These are phyloP conservation scores for Fragaria nilgerrensis DNA, from an alignment of 306 rosid species.

Conservation along the genomic window DNA sequence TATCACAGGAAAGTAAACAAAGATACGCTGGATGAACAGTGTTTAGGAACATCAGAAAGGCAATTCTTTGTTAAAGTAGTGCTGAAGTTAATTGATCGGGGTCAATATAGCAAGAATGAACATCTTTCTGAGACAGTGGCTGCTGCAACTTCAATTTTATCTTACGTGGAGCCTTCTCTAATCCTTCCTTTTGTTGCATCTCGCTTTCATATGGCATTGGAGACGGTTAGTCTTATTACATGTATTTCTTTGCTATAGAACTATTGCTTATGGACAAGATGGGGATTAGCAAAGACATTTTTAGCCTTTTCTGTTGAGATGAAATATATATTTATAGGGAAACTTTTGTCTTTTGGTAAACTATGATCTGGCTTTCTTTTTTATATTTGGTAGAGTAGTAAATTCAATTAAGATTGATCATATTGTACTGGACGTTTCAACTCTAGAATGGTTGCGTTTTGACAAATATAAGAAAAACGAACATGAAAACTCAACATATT, in stretches of 20 bases:
- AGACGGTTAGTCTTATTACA: constrained; percentile 74
- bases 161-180: constrained; percentile 87
- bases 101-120: constrained; percentile 99
- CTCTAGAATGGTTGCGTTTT: neutral
- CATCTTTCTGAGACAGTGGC: constrained; percentile 96
- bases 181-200: constrained; percentile 97
- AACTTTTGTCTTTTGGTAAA: neutral
- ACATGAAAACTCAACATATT: neutral
- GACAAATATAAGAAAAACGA: neutral
- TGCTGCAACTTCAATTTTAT: constrained; percentile 85
- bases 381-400: neutral
- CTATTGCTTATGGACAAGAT: constrained; percentile 13
- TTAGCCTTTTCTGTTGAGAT: neutral
- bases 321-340: neutral
- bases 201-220: constrained; percentile 98
- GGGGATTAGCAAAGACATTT: constrained; percentile 1
- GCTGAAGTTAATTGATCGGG: constrained; percentile 92
- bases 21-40: constrained; percentile 42
- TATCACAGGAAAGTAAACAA: constrained; percentile 48
- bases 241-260: constrained; percentile 29
- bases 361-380: neutral
- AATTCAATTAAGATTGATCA: neutral
- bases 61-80: constrained; percentile 69
- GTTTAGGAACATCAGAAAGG: constrained; percentile 80
- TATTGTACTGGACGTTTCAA: neutral